These are phyloP conservation scores for Phaeosphaeriaceae sp. DNA, from an alignment of 2,329 filamentous ascomycete species.

Conservation along the genomic window DNA sequence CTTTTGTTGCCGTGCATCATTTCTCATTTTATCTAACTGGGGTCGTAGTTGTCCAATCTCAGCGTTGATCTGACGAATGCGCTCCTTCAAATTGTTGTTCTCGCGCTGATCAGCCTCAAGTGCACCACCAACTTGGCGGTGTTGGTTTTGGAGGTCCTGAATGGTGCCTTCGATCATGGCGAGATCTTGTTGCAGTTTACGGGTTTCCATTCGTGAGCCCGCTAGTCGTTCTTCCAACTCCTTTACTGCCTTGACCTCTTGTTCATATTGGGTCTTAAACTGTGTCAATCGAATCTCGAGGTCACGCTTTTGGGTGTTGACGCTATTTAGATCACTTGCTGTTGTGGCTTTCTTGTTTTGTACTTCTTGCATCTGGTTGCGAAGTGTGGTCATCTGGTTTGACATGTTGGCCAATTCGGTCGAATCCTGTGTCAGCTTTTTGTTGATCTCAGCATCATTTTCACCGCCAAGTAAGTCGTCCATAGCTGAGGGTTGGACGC, in stretches of 20 bases:
- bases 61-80: slow-evolving; percentile 80
- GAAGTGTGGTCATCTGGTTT: slow-evolving; percentile 89
- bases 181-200: slow-evolving; percentile 83
- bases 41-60: slow-evolving; percentile 86
- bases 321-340: slow-evolving; percentile 82
- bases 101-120: slow-evolving; percentile 89
- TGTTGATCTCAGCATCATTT: slow-evolving; percentile 85
- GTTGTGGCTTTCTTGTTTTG: slow-evolving; percentile 79
- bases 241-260: slow-evolving; percentile 87
- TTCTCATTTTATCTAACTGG: slow-evolving; percentile 89
- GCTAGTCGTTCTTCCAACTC: slow-evolving; percentile 83
- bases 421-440: slow-evolving; percentile 86
- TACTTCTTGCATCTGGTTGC: slow-evolving; percentile 93
- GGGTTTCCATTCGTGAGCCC: slow-evolving; percentile 77
- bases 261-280: slow-evolving; percentile 86
- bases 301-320: slow-evolving; percentile 86
- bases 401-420: slow-evolving; percentile 94
- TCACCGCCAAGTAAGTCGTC: slow-evolving; percentile 88
- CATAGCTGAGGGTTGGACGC: slow-evolving; percentile 57
- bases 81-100: slow-evolving; percentile 83
- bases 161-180: slow-evolving; percentile 81
- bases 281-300: slow-evolving; percentile 89
- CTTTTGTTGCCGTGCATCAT: slow-evolving; percentile 92
- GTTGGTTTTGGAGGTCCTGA: slow-evolving; percentile 81
- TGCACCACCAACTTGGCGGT: slow-evolving; percentile 74